Base-by-base conservation (phyloP, 2,329 filamentous ascomycete genomes). In the Lasiodiplodia sp. region DNA sequence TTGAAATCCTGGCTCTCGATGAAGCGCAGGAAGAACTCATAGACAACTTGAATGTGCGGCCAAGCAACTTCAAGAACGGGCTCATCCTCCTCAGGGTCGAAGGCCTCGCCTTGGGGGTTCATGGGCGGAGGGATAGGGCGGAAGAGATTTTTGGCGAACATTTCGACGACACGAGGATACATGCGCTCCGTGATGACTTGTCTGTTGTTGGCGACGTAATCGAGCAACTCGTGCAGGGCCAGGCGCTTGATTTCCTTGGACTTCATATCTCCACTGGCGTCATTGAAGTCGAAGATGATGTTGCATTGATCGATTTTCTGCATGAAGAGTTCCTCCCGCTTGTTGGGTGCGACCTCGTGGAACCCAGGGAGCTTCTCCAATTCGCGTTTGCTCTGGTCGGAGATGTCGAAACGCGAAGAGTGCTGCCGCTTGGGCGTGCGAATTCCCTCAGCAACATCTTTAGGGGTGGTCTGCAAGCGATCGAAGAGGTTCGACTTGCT, bases 1-100 rank as follows among this genome's bases (percentile, higher is more conserved):
- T 98, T 99, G 87, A 99, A 99, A 81, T 99, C 96, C 80, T 97
- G 96, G 81, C 96, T 98, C 81, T 99, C 96, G 74, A 99, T 99
- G 82, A 99, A 99, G 70, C 96, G 89, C 71, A 99, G 86, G 86
- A 99, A 99, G 86, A 99, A 99, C 81, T 99, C 96, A 82, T 99
- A 99, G 51, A 99, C 96, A 68, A 99, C 96, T 82, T 99, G 96
- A 70, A 99, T 99, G 79, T 99, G 96, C 8, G 96, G 96, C 96
- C 96, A 99, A 5, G 96, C 96, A 44, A 99, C 96, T 83, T 99
- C 96, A 69, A 99, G 86, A 40, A 99, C 96, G 1, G 96, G 96
- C 79, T 99, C 96, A 74, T 99, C 96, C 83, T 99, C 96, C 81
- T 99, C 96, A 0, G 96, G 96, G 78, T 99, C 96, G 77, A 98